Base-by-base conservation (phyloP, 257 asterid genomes). In the Eustoma russellianum region DNA sequence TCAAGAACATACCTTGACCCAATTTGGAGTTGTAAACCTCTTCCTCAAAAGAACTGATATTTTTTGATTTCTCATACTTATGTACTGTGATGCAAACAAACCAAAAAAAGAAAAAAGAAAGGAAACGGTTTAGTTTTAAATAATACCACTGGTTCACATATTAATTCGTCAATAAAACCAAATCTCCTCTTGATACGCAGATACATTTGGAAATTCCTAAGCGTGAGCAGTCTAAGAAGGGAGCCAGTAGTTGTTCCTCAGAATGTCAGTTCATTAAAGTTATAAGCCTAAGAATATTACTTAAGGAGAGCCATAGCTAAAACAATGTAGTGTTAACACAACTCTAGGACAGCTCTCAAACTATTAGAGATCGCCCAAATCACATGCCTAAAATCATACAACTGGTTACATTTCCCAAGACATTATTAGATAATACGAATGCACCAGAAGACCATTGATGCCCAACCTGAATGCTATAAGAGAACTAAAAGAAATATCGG, bases 1-100 rank as follows among this genome's bases (percentile, higher is more conserved):
- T 41, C 62, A 50, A 33, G 17, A 58, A 64, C 86, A 58, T 61
- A 91, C 98, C 94, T 84, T 91, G 64, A 84, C 70, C 98, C 98
- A 91, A 70, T 91, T 87, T 46, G 97, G 98, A 18, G 98, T 79
- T 50, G 88, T 77, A 68, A 91, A 84, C 80, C 98, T 82, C 82
- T 77, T 91, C 71, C 74, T 85, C 73, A 87, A 61, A 59, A 91
- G 77, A 70, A 77, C 74, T 52, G 97, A 80, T 75, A 87, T 77
- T 66, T 72, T 91, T 61, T 74, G 94, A 48, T 86, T 83, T 85
- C 95, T 79, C 85, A 75, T 68, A 70, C 72, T 80, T 71, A 85
- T 76, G 72, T 91, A 91, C 98, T 91, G 95, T 75, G 70, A 77
- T 65, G 38, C 35, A 61, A 53, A 60, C 40, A 8, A 62, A 52